Evolutionary conservation across 805 yeast species (phyloP), one percentile per base, ranked within the genome.

Genomic region (Hanseniaspora meyeri): DNA sequence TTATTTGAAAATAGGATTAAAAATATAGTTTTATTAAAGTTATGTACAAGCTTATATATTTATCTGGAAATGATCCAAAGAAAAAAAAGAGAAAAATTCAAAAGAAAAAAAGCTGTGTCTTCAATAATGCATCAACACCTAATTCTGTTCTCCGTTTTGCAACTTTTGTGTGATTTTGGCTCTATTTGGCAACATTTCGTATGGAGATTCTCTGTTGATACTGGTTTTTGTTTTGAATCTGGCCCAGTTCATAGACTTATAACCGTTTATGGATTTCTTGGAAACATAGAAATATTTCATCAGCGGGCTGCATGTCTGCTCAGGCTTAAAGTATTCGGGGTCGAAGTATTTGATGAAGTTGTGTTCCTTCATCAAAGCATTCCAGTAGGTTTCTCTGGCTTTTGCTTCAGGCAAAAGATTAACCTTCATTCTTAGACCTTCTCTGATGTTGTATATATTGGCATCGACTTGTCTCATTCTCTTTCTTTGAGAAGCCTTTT

Each of bases 391-490:
- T 24, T 43, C 56, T 31, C 40, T 45, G 9, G 31, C 36, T 11
- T 52, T 45, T 8, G 31, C 4, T 27, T 36, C 39, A 27, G 43
- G 38, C 7, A 12, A 20, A 17, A 51, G 29, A 65, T 64, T 58
- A 80, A 68, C 10, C 81, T 83, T 17, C 75, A 64, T 61, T 77
- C 79, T 45, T 12, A 52, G 19, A 8, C 56, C 56, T 45, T 52
- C 56, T 52, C 56, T 52, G 24, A 89, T 74, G 8, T 78, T 77
- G 50, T 80, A 83, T 59, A 93, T 79, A 61, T 85, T 90, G 17
- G 75, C 65, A 72, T 93, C 98, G 51, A 93, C 97, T 45, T 72
- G 72, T 67, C 79, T 81, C 78, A 93, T 76, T 70, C 98, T 81
- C 60, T 79, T 76, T 73, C 97, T 80, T 67, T 87, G 89, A 66